These are phyloP conservation scores for Colletotrichum sp. DNA, from an alignment of 2,329 filamentous ascomycete genomes.

Conservation along the genomic window DNA sequence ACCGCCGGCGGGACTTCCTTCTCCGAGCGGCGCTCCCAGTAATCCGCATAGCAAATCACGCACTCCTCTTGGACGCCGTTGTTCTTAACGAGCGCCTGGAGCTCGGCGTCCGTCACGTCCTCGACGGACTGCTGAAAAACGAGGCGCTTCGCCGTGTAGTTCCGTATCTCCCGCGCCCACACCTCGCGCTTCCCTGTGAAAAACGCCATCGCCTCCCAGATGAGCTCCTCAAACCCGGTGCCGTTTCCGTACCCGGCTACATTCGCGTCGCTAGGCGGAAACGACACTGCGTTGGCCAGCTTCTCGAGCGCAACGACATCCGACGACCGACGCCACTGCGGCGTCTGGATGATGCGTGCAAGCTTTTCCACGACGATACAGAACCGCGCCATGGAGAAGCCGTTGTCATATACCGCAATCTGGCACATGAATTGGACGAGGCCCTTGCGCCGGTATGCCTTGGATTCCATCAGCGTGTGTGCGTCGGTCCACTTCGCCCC, in stretches of 20 bases:
- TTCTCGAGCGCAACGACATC: background rate
- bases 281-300: background rate
- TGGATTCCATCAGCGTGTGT: background rate
- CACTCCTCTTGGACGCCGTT: background rate
- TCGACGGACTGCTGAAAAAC: background rate
- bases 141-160: background rate
- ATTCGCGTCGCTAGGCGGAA: background rate
- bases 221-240: background rate
- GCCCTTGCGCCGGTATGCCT: background rate
- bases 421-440: constrained; percentile 9
- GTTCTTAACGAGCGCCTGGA: background rate
- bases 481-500: background rate
- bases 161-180: background rate
- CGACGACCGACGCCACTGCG: background rate
- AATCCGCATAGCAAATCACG: background rate
- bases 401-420: constrained; percentile 4
- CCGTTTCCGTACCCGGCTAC: background rate
- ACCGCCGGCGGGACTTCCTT: background rate
- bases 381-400: constrained; percentile 1
- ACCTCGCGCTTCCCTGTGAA: background rate
- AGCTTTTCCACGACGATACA: background rate
- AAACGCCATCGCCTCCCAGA: background rate
- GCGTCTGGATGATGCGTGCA: background rate
- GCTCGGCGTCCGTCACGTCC: background rate
- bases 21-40: background rate